A percentile compares a stretch with the other conserved stretches of the same genome.
Evolutionary conservation across 306 rosid species (phyloP).

Genomic region (Cucumis melo): DNA sequence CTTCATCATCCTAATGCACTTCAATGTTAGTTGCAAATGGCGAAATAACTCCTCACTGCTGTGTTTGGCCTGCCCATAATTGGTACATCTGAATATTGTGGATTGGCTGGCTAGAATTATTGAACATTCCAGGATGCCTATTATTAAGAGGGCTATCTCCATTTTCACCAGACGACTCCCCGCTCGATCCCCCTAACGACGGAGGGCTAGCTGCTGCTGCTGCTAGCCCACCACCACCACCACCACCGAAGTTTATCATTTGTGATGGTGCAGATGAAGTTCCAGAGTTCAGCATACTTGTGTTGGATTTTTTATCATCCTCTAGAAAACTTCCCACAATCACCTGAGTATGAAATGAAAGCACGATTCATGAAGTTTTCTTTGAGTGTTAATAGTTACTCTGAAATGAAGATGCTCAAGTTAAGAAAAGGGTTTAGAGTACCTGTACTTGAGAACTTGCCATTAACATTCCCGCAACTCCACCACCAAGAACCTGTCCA

Average conservation of each 20-base stretch:
- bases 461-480: slow-evolving; percentile 50
- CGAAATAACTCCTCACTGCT: slow-evolving; percentile 33
- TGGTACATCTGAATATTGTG: slow-evolving; percentile 40
- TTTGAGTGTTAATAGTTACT: neutral
- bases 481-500: slow-evolving; percentile 64
- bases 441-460: slow-evolving; percentile 76
- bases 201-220: slow-evolving; percentile 42
- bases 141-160: slow-evolving; percentile 37
- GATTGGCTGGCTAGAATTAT: slow-evolving; percentile 30
- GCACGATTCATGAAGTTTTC: neutral
- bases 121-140: slow-evolving; percentile 34
- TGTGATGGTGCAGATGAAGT: slow-evolving; percentile 33
- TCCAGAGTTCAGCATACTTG: slow-evolving; percentile 31
- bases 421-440: neutral
- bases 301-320: slow-evolving; percentile 38
- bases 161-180: slow-evolving; percentile 57
- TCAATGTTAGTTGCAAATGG: slow-evolving; percentile 6
- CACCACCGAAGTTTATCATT: slow-evolving; percentile 43
- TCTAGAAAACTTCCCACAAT: slow-evolving; percentile 53
- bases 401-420: neutral
- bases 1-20: slow-evolving; percentile 14
- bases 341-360: slow-evolving; percentile 26
- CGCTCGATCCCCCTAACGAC: slow-evolving; percentile 52
- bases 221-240: slow-evolving; percentile 11
- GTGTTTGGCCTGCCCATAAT: slow-evolving; percentile 51